Evolutionary conservation across 2,329 filamentous ascomycete species (phyloP), one percentile per base, ranked within the genome.

Genomic region (Sarocladiaceae sp.): DNA sequence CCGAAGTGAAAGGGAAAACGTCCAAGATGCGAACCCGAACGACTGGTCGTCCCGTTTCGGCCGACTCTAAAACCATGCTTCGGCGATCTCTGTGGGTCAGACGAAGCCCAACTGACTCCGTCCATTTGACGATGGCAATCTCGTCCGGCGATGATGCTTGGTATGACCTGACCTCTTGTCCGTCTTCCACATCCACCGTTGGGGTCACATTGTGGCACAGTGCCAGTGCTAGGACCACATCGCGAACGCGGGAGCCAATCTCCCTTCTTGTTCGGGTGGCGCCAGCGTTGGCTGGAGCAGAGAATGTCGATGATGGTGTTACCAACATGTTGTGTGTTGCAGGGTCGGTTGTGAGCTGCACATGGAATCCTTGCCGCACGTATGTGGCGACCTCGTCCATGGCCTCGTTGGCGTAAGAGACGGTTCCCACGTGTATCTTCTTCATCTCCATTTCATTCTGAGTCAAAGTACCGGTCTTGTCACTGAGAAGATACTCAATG

Each of bases 401-500:
- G 10, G 94, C 93, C 65, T 99, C 94, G 60, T 96, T 96, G 29
- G 93, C 94, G 63, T 99, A 99, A 1, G 93, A 97, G 1, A 97
- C 94, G 10, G 94, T 99, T 10, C 95, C 94, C 51, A 99, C 90
- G 63, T 99, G 95, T 5, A 99, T 93, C 71, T 99, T 99, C 66
- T 95, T 96, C 79, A 99, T 87, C 64, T 97, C 93, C 92, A 97
- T 97, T 63, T 96, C 90, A 63, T 99, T 99, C 60, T 97, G 91
- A 0, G 94, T 99, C 54, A 99, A 70, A 2, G 94, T 99, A n/a
- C 94, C 94, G 1, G 94, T 99, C 70, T 99, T 99, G 69, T 99
- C 94, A 57, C 90, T 97, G 26, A 99, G 77, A 2, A 99, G 77
- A 66, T 99, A 99, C 68, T 99, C 94, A 40, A 99, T 96, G 22